These are phyloP conservation scores for Capillidium heterosporum DNA, from an alignment of 371 early-diverging fungal genomes.

Conservation along the genomic window DNA sequence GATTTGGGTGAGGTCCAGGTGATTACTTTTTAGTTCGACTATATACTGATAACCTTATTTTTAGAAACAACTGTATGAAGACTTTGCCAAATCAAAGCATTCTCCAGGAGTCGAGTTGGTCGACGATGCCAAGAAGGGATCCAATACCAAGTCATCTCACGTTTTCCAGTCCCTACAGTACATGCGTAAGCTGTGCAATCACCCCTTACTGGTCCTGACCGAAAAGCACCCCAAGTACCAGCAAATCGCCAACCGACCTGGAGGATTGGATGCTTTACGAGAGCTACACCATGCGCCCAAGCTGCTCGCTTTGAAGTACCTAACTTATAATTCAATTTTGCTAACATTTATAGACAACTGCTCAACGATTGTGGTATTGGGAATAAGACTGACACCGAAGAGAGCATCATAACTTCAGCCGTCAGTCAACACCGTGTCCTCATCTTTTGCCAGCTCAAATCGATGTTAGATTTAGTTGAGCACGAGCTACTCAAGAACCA, in stretches of 20 bases:
- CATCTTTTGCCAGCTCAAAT: conserved; percentile 93
- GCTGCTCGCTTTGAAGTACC: conserved; percentile 60
- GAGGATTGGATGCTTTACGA: conserved; percentile 41
- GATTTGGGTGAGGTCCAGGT: conserved; percentile 79
- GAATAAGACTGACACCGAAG: conserved; percentile 24
- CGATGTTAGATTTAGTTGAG: conserved; percentile 94
- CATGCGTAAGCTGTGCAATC: conserved; percentile 87
- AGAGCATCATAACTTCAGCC: conserved; percentile 29
- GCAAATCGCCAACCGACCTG: conserved; percentile 36
- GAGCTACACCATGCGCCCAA: conserved; percentile 88
- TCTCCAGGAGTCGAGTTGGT: conserved; percentile 24
- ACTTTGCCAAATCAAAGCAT: conserved; percentile 51
- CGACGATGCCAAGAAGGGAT: conserved; percentile 2
- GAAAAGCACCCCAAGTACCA: conserved; percentile 67
- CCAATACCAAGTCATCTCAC: conserved; percentile 52
- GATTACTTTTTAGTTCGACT: too few species aligned
- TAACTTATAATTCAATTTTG: conserved; percentile 7
- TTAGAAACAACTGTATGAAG: conserved; percentile 64
- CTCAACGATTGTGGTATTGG: conserved; percentile 90
- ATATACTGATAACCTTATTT: conserved; percentile 13
- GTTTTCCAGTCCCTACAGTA: conserved; percentile 96
- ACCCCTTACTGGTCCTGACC: conserved; percentile 81
- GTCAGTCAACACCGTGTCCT: conserved; percentile 85
- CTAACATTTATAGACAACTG: conserved; percentile 33
- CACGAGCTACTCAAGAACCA: conserved; percentile 59